These are phyloP conservation scores for Globisporangium echinulatum DNA, from an alignment of 352 stramenopile genomes.

Conservation along the genomic window DNA sequence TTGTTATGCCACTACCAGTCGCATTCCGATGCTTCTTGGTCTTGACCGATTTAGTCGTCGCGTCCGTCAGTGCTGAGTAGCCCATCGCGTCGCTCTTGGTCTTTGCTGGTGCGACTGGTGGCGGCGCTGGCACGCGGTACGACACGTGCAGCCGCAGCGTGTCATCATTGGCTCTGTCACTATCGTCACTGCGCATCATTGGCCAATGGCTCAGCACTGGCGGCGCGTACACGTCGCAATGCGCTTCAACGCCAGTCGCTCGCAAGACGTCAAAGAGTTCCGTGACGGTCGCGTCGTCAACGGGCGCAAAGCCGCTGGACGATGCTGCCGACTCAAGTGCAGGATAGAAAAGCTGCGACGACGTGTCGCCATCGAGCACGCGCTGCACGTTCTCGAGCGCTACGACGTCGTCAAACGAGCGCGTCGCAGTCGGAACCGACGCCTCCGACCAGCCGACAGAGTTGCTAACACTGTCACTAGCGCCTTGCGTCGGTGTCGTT, in stretches of 20 bases:
- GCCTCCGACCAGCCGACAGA: slow-evolving; percentile 8
- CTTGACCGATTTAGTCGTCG: slow-evolving; percentile 32
- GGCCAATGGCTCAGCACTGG: slow-evolving; percentile 9
- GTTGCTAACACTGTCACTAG: background rate
- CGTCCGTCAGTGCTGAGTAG: slow-evolving; percentile 15
- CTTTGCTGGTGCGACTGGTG: slow-evolving; percentile 19
- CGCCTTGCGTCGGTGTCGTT: background rate
- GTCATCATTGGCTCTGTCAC: slow-evolving; percentile 11
- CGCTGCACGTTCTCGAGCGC: slow-evolving; percentile 22
- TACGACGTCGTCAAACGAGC: slow-evolving; percentile 41
- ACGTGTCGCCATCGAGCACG: slow-evolving; percentile 41
- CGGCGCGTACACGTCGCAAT: slow-evolving; percentile 51
- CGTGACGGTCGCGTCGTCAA: slow-evolving; percentile 25
- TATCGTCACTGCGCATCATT: too few species aligned
- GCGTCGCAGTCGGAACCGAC: slow-evolving; percentile 18
- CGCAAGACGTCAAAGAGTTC: slow-evolving; percentile 43
- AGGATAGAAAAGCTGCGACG: slow-evolving; percentile 34
- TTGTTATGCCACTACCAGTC: slow-evolving; percentile 11
- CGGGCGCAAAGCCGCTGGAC: slow-evolving; percentile 6
- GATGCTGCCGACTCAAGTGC: slow-evolving; percentile 5
- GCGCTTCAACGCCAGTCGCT: slow-evolving; percentile 45
- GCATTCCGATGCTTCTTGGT: slow-evolving; percentile 50
- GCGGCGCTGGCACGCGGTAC: slow-evolving; percentile 57
- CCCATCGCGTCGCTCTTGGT: slow-evolving; percentile 24
- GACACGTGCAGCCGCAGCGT: slow-evolving; percentile 57